Evolutionary conservation across 768 basidiomycete species (phyloP).

Genomic region (Pulveroboletus ravenelii): DNA sequence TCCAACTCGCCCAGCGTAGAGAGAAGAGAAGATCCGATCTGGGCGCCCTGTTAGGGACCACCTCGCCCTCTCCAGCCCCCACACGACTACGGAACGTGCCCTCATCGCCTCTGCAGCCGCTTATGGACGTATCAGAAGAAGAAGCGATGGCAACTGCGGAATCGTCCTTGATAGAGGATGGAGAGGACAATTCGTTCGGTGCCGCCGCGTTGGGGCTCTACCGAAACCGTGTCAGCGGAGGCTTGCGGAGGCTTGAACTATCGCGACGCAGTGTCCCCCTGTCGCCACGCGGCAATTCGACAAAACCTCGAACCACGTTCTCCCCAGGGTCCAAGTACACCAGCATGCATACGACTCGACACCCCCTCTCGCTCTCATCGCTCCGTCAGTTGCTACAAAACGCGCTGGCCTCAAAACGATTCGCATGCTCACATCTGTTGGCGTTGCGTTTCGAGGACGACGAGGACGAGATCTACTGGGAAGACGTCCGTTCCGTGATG

Average conservation of each 20-base stretch:
- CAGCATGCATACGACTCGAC: conserved; percentile 51
- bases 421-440: conserved; percentile 73
- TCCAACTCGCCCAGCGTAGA: conserved; percentile 39
- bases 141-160: conserved; percentile 17
- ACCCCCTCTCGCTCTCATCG: conserved; percentile 64
- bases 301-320: conserved; percentile 28
- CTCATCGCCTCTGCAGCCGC: conserved; percentile 27
- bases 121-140: conserved; percentile 38
- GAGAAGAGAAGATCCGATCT: conserved; percentile 57
- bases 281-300: conserved; percentile 14
- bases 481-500: conserved; percentile 76
- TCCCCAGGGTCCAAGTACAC: conserved; percentile 59
- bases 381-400: conserved; percentile 57
- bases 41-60: conserved; percentile 38
- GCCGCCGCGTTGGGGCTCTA: conserved; percentile 57
- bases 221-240: conserved; percentile 46
- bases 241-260: conserved; percentile 45
- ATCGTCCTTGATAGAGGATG: conserved; percentile 19
- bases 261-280: conserved; percentile 19
- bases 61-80: conserved; percentile 22
- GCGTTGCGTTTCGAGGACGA: conserved; percentile 72
- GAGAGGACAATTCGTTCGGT: conserved; percentile 47
- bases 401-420: conserved; percentile 69
- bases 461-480: conserved; percentile 79
- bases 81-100: conserved; percentile 40